A percentile compares a stretch with the other conserved stretches of the same genome.
Conservation (phyloP, 2,329 filamentous ascomycete genomes). For the Plenodomus lindquistii region DNA sequence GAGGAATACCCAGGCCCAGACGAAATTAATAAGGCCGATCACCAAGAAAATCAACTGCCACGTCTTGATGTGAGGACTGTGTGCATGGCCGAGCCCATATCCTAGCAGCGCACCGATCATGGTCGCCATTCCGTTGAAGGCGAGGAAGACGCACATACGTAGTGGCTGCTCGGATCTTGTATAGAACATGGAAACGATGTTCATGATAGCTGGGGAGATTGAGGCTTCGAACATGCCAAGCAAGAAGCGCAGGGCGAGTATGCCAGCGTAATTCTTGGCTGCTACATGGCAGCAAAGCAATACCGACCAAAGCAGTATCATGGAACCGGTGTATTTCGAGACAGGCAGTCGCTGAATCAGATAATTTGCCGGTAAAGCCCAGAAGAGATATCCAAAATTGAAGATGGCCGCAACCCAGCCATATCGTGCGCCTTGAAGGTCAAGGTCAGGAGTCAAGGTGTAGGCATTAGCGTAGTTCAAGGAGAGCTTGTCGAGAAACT, state of each 20-base stretch:
- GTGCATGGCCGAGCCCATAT: slow-evolving; percentile 41
- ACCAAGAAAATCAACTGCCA: slow-evolving; percentile 47
- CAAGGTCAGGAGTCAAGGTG: slow-evolving; percentile 42
- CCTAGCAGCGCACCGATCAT: slow-evolving; percentile 44
- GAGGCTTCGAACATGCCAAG: slow-evolving; percentile 45
- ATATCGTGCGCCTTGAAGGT: slow-evolving; percentile 44
- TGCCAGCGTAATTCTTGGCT: slow-evolving; percentile 43
- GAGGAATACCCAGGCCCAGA: slow-evolving; percentile 43
- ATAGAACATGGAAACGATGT: slow-evolving; percentile 46
- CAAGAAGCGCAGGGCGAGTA: slow-evolving; percentile 39
- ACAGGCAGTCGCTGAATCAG: slow-evolving; percentile 44
- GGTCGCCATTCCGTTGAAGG: slow-evolving; percentile 45
- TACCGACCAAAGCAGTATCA: slow-evolving; percentile 51
- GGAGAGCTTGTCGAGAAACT: slow-evolving; percentile 51
- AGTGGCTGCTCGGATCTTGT: slow-evolving; percentile 45
- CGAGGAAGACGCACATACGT: slow-evolving; percentile 51
- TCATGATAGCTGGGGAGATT: slow-evolving; percentile 43
- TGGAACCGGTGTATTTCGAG: slow-evolving; percentile 42
- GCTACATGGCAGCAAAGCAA: slow-evolving; percentile 50
- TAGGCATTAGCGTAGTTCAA: slow-evolving; percentile 49
- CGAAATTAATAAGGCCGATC: slow-evolving; percentile 43
- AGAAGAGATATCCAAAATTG: slow-evolving; percentile 51
- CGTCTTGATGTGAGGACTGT: slow-evolving; percentile 26
- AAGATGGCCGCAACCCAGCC: slow-evolving; percentile 50
- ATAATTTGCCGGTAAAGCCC: slow-evolving; percentile 46